Conservation (phyloP, 192 early-diverging fungal species). For the Coemansia sp. region DNA sequence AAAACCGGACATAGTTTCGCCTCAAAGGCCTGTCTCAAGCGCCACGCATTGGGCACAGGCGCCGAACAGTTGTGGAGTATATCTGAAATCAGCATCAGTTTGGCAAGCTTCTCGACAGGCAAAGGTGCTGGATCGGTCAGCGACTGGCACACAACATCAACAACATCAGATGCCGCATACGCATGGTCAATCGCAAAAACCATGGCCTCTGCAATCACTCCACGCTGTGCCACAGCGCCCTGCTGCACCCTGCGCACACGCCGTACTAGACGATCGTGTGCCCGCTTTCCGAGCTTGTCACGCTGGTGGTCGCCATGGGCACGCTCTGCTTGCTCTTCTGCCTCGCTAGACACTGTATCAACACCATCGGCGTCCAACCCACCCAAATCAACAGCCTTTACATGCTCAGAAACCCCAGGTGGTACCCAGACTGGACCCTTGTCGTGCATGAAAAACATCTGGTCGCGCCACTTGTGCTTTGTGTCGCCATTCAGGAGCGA, state of each 20-base stretch:
- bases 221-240: constrained; percentile 21
- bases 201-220: constrained; percentile 77
- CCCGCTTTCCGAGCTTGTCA: constrained; percentile 23
- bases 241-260: constrained; percentile 29
- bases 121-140: constrained; percentile 61
- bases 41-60: constrained; percentile 84
- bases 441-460: constrained; percentile 87
- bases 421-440: constrained; percentile 83
- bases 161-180: constrained; percentile 76
- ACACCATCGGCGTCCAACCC: neutral
- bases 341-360: constrained; percentile 46
- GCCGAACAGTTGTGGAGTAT: constrained; percentile 86
- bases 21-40: constrained; percentile 73
- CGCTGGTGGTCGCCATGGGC: constrained; percentile 3
- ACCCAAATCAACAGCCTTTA: neutral
- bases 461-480: constrained; percentile 66
- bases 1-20: constrained; percentile 64
- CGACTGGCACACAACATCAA: constrained; percentile 64
- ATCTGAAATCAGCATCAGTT: constrained; percentile 85
- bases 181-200: constrained; percentile 81
- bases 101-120: constrained; percentile 65
- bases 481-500: constrained; percentile 86
- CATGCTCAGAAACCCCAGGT: constrained; percentile 58
- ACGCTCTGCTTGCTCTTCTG: constrained; percentile 38
- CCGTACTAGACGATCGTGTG: constrained; percentile 27